A percentile compares a stretch with the other conserved stretches of the same genome.
Evolutionary conservation across 2,329 filamentous ascomycete genomes (phyloP).

Genomic region (Didymella arachidicola): DNA sequence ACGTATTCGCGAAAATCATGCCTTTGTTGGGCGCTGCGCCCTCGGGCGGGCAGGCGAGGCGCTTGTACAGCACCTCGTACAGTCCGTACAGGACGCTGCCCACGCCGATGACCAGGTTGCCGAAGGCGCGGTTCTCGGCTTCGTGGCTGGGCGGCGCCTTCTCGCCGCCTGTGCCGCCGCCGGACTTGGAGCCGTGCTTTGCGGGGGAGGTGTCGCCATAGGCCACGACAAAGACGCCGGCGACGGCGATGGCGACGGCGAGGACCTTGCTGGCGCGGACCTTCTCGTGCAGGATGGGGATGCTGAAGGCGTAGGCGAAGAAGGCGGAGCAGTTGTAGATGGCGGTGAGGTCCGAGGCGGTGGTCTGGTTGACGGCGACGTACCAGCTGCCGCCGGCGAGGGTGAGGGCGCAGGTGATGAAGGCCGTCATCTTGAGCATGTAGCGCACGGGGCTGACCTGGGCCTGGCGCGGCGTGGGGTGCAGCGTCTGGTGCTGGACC

Average conservation of each 20-base stretch:
- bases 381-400: conserved; percentile 95
- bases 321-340: conserved; percentile 99
- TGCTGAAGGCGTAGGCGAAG: conserved; percentile 96
- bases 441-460: conserved; percentile 70
- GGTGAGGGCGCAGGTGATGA: conserved; percentile 85
- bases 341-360: conserved; percentile 89
- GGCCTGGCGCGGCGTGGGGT: conserved; percentile 61
- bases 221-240: conserved; percentile 91
- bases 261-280: conserved; percentile 84
- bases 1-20: conserved; percentile 93
- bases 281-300: conserved; percentile 86
- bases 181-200: conserved; percentile 64
- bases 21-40: conserved; percentile 84
- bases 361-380: conserved; percentile 90
- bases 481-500: conserved; percentile 81
- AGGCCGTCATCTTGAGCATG: conserved; percentile 78
- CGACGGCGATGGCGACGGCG: conserved; percentile 85
- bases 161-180: conserved; percentile 61
- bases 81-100: conserved; percentile 94
- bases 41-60: conserved; percentile 89
- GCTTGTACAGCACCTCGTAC: conserved; percentile 97
- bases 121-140: conserved; percentile 74
- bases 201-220: conserved; percentile 75
- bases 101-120: conserved; percentile 89
- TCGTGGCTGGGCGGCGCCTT: conserved; percentile 58